Evolutionary conservation across 768 basidiomycete species (phyloP).

Genomic region (Psilocybe azurescens): DNA sequence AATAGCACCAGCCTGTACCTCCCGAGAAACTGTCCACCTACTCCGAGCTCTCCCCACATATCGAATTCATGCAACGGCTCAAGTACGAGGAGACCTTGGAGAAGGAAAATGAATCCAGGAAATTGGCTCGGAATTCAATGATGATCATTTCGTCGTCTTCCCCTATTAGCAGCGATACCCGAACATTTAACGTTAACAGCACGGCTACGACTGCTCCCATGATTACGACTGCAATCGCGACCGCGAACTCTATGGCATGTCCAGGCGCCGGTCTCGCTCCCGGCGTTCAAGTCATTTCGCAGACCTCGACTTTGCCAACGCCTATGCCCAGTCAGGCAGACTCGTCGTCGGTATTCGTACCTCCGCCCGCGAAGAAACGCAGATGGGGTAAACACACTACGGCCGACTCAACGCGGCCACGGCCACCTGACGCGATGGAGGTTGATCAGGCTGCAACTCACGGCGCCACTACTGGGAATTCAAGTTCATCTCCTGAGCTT

Average conservation of each 20-base stretch:
- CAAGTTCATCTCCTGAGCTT: too few species aligned
- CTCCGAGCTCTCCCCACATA: constrained; percentile 30
- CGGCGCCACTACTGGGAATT: neutral
- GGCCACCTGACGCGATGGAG: neutral
- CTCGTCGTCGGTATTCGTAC: too few species aligned
- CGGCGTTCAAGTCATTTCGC: neutral
- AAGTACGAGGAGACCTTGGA: constrained; percentile 12
- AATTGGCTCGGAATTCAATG: neutral
- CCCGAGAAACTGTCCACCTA: constrained; percentile 29
- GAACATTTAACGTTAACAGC: too few species aligned
- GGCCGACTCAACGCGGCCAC: neutral
- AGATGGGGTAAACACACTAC: neutral
- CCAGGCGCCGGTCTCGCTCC: neutral
- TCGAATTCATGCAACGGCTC: constrained; percentile 24
- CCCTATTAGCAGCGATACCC: neutral
- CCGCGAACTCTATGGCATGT: too few species aligned
- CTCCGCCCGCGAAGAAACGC: constrained; percentile 10
- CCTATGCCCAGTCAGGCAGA: too few species aligned
- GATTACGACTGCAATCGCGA: too few species aligned
- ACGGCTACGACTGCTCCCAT: too few species aligned
- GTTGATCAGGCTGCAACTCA: neutral
- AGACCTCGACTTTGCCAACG: neutral
- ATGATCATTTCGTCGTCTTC: neutral
- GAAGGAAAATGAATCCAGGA: neutral
- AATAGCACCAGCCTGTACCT: constrained; percentile 26